Base-by-base conservation (phyloP, 2,329 filamentous ascomycete species). In the Trichoderma polysporum region DNA sequence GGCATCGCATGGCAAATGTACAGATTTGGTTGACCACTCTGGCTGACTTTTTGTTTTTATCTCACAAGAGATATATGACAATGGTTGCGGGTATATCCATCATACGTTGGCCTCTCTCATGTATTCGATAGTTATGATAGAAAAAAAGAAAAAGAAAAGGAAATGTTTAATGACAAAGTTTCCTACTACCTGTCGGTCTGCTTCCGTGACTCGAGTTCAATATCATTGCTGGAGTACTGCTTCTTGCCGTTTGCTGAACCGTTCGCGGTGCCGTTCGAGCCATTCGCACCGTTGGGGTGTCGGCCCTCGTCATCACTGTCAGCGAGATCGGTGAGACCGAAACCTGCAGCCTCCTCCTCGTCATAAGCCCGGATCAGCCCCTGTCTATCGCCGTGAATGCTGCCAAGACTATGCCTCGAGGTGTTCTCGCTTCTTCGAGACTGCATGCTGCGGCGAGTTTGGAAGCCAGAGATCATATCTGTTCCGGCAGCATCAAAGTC, bases 361-460 rank as follows among this genome's bases (percentile, higher is more conserved):
- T 98, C 94, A 73, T 97, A 97, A 12, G 89, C 90, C 69, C 91
- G 90, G 78, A 98, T 97, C 27, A 98, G 83, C 4, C 92, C 92
- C 70, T 94, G 90, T 64, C 92, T 86, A 72, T 95, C 93, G 41
- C 87, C 86, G 68, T 85, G 84, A 67, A 83, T 87, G 74, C 86
- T 87, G 74, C 88, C 87, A 56, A 87, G 84, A 73, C 88, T 89
- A 74, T 87, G 88, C 63, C 89, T 83, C 67, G 83, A 81, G 15
- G 90, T 87, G 70, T 86, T 84, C 15, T 89, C 86, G 71, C 91
- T 95, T 71, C 95, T 85, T 71, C 94, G 86, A 7, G 91, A 85
- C 76, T 98, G 95, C 93, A 99, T 97, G 75, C 92, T 97, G 70
- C 93, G 87, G 68, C 96, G 89, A 19, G 95, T 98, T 74, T 95